These are phyloP conservation scores for Cordyceps cicadae DNA, from an alignment of 2,329 filamentous ascomycete species.

Conservation along the genomic window DNA sequence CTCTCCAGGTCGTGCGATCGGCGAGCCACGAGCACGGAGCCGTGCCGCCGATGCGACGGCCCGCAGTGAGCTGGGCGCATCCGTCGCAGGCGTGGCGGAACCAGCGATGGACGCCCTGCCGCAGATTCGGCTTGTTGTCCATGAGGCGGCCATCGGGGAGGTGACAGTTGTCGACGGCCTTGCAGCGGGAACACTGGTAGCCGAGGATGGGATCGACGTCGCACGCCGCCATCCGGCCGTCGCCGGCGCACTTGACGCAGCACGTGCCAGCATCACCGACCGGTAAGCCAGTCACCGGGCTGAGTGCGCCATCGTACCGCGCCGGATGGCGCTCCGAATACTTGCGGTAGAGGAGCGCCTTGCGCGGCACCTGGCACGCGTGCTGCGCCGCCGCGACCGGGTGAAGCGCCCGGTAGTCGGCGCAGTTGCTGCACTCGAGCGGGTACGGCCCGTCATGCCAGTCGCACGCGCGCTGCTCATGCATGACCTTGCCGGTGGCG, in stretches of 20 bases:
- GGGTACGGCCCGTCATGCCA: constrained; percentile 4
- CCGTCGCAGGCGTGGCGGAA: constrained; percentile 19
- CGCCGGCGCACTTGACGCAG: constrained; percentile 14
- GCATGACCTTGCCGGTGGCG: constrained; percentile 5
- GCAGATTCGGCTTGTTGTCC: constrained; percentile 12
- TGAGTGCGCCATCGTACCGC: constrained; percentile 6
- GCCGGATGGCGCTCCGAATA: constrained; percentile 14
- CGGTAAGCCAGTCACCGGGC: background rate
- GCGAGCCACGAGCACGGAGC: constrained; percentile 18
- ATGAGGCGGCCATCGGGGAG: constrained; percentile 9
- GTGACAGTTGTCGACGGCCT: background rate
- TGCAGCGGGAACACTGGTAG: constrained; percentile 16
- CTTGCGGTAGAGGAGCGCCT: constrained; percentile 10
- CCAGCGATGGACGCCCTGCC: constrained; percentile 16
- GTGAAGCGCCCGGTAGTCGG: constrained; percentile 16
- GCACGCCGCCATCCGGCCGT: constrained; percentile 15
- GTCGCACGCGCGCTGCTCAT: constrained; percentile 13
- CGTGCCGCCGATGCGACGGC: background rate
- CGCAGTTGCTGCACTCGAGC: constrained; percentile 21
- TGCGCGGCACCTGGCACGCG: constrained; percentile 12
- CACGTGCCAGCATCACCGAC: constrained; percentile 9
- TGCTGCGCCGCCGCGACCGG: background rate
- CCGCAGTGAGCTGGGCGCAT: constrained; percentile 14
- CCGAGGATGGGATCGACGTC: constrained; percentile 19
- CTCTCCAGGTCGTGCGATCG: constrained; percentile 16